Conservation (phyloP, 2,329 filamentous ascomycete species). For the Calonectria montana region DNA sequence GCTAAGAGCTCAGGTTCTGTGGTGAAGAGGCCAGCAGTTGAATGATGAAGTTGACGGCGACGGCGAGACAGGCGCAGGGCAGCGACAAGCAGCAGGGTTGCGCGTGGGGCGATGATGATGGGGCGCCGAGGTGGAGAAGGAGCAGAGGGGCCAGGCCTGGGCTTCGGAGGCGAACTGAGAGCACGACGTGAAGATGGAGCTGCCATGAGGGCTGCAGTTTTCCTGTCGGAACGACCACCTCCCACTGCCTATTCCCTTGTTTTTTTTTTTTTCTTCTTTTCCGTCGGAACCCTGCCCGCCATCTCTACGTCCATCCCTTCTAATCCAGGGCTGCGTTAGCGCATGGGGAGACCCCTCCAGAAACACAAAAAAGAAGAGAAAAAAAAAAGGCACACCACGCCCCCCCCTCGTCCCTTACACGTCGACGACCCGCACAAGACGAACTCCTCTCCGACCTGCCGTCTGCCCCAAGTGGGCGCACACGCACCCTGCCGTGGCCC, state of each 20-base stretch:
- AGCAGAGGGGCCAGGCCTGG: slow-evolving; percentile 10
- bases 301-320: background rate
- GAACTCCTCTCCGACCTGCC: slow-evolving; percentile 38
- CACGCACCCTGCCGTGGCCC: slow-evolving; percentile 39
- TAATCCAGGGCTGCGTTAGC: slow-evolving; percentile 25
- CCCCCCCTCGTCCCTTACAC: slow-evolving; percentile 9
- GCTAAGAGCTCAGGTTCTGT: slow-evolving; percentile 16
- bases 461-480: slow-evolving; percentile 35
- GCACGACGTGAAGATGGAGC: background rate
- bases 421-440: slow-evolving; percentile 19
- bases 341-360: slow-evolving; percentile 24
- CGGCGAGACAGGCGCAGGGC: slow-evolving; percentile 18
- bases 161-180: slow-evolving; percentile 21
- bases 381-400: slow-evolving; percentile 18
- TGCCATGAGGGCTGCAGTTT: background rate
- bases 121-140: slow-evolving; percentile 15
- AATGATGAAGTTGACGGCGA: slow-evolving; percentile 20
- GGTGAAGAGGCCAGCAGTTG: slow-evolving; percentile 11
- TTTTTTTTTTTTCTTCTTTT: background rate
- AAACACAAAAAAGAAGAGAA: too few species aligned
- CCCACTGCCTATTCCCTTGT: background rate
- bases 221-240: background rate
- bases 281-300: background rate
- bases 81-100: slow-evolving; percentile 17
- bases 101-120: slow-evolving; percentile 23